phyloP scores from a whole-genome alignment of 2,329 filamentous ascomycete species.

The Acrodontium crateriforme region DNA sequence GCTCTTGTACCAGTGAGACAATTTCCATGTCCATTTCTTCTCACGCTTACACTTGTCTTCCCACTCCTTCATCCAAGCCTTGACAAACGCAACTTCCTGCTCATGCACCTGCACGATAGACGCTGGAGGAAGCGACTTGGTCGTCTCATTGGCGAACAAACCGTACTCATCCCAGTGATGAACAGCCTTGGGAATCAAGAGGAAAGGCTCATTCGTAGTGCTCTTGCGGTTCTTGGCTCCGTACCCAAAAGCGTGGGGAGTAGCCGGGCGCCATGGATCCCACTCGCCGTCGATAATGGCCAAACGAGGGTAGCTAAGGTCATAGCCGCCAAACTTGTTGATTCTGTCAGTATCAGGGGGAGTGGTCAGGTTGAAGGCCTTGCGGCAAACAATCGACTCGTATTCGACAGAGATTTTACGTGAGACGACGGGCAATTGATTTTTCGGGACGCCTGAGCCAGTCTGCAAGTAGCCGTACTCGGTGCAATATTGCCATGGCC shows the following conservation, averaged over 20 bases:
- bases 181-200: conserved; percentile 60
- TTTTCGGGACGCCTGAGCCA: conserved; percentile 51
- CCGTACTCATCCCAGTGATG: conserved; percentile 43
- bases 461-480: conserved; percentile 71
- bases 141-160: conserved; percentile 49
- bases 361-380: conserved; percentile 54
- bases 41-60: conserved; percentile 5
- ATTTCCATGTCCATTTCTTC: no score
- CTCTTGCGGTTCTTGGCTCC: conserved; percentile 41
- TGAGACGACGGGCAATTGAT: conserved; percentile 56
- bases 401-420: conserved; percentile 54
- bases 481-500: conserved; percentile 44
- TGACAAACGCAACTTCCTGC: conserved; percentile 47
- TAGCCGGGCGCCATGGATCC: conserved; percentile 68
- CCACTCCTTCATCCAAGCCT: conserved; percentile 54
- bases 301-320: conserved; percentile 58
- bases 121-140: conserved; percentile 41
- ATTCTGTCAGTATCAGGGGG: conserved; percentile 51
- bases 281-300: conserved; percentile 64
- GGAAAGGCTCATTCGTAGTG: conserved; percentile 52
- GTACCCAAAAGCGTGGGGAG: conserved; percentile 49
- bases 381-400: conserved; percentile 46
- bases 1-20: no score
- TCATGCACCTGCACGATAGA: conserved; percentile 46
- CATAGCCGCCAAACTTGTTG: conserved; percentile 63